These are phyloP conservation scores for Phytophthora fragariae DNA, from an alignment of 352 stramenopile genomes.

Conservation along the genomic window DNA sequence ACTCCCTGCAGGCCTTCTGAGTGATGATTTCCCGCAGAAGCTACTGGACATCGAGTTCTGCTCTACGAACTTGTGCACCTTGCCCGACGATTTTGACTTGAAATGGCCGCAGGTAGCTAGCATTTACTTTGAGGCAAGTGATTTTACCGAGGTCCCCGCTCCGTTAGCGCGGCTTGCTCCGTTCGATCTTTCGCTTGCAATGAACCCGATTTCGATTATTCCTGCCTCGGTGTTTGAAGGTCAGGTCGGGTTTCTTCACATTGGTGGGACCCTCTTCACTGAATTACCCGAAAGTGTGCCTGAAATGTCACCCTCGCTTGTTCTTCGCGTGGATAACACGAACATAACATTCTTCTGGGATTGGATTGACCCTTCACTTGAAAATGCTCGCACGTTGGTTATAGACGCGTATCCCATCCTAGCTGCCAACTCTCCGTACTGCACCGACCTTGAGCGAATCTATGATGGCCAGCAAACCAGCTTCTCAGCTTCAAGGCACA, in stretches of 20 bases:
- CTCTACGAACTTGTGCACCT: conserved; percentile 36
- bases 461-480: conserved; percentile 1
- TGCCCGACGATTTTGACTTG: conserved; percentile 44
- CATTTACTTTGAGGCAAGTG: conserved; percentile 18
- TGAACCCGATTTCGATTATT: conserved; percentile 19
- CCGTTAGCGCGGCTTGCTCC: conserved; percentile 16
- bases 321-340: conserved; percentile 16
- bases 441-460: conserved; percentile 17
- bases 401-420: not conserved
- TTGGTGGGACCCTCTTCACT: conserved; percentile 6
- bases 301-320: not conserved
- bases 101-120: conserved; percentile 30
- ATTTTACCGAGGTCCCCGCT: conserved; percentile 17
- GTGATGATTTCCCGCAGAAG: conserved; percentile 32
- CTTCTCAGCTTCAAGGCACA: not conserved
- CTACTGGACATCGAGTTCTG: conserved; percentile 44
- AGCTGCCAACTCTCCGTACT: conserved; percentile 14
- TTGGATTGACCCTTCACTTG: conserved; percentile 13
- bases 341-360: conserved; percentile 21
- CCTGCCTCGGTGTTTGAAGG: conserved; percentile 9
- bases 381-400: not conserved
- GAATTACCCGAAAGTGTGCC: conserved; percentile 1
- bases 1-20: conserved; percentile 42
- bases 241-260: conserved; percentile 12
- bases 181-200: conserved; percentile 9